These are phyloP conservation scores for Chrysoporthe deuterocubensis DNA, from an alignment of 2,329 filamentous ascomycete genomes.

Conservation along the genomic window DNA sequence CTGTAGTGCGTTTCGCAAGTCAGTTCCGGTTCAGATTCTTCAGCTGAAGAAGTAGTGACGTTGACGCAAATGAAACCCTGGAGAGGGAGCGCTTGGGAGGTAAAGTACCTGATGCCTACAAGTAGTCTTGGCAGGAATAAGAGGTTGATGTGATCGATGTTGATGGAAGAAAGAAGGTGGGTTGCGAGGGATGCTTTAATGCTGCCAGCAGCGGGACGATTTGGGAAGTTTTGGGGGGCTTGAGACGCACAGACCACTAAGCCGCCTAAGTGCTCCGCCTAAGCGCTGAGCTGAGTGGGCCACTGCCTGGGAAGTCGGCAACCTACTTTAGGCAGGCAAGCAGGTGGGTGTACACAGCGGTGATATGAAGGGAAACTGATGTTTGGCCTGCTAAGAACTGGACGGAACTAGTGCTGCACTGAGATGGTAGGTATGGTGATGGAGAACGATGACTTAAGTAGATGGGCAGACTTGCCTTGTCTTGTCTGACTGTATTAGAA, in stretches of 20 bases:
- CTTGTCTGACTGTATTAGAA: not conserved
- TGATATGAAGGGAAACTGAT: not conserved
- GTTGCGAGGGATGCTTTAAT: not conserved
- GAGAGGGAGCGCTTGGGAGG: not conserved
- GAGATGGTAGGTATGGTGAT: not conserved
- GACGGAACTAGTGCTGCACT: not conserved
- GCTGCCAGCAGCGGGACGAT: not conserved
- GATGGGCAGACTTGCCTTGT: not conserved
- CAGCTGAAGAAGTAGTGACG: not conserved
- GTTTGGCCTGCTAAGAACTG: not conserved
- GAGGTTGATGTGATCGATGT: not conserved
- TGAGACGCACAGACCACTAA: not conserved
- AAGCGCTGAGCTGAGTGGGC: not conserved
- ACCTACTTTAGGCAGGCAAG: not conserved
- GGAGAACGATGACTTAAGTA: not conserved
- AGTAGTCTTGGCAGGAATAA: not conserved
- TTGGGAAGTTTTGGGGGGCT: not conserved
- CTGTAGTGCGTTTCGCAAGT: slow-evolving; percentile 9
- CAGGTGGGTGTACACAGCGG: not conserved
- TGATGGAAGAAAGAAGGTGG: not conserved
- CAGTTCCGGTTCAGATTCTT: not conserved
- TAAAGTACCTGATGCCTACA: not conserved
- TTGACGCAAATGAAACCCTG: not conserved
- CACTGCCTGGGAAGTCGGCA: not conserved
- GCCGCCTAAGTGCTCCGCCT: not conserved